Percentiles rank a stretch among this genome's conserved stretches.
These are phyloP conservation scores for Metschnikowia lachancei DNA, from an alignment of 805 yeast genomes.

Conservation along the genomic window DNA sequence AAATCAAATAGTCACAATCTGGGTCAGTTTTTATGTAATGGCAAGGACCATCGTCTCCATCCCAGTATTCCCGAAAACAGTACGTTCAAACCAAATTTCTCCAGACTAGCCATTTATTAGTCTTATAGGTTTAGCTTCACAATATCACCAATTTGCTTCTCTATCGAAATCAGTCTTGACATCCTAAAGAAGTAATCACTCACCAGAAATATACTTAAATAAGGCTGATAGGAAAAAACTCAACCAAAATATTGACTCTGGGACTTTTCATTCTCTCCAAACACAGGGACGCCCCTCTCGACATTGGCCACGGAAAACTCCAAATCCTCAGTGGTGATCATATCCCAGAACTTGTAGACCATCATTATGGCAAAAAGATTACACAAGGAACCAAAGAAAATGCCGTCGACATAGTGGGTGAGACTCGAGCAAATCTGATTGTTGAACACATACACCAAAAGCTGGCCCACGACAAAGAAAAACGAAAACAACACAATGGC, in stretches of 20 bases:
- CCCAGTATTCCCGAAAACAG: no score
- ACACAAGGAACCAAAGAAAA: slow-evolving; percentile 78
- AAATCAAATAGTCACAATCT: no score
- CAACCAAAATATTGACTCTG: slow-evolving; percentile 14
- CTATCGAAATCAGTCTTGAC: no score
- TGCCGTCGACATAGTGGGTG: slow-evolving; percentile 87
- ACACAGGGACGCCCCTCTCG: slow-evolving; percentile 37
- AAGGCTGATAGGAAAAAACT: no score
- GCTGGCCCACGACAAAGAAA: slow-evolving; percentile 80
- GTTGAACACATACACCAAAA: slow-evolving; percentile 69
- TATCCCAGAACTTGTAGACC: slow-evolving; percentile 96
- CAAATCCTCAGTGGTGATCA: slow-evolving; percentile 89
- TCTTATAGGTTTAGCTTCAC: no score
- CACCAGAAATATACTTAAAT: no score
- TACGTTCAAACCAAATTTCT: no score
- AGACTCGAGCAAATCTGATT: slow-evolving; percentile 62
- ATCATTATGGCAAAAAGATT: slow-evolving; percentile 85
- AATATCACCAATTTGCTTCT: no score
- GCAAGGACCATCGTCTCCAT: no score
- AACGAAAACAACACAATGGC: slow-evolving; percentile 68
- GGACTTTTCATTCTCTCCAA: slow-evolving; percentile 34
- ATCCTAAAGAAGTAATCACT: no score
- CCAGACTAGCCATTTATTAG: no score
- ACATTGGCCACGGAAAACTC: slow-evolving; percentile 73
- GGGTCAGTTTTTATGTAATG: no score